These are phyloP conservation scores for Dictyostelium intermedium DNA, from an alignment of 78 protist genomes.

Conservation along the genomic window DNA sequence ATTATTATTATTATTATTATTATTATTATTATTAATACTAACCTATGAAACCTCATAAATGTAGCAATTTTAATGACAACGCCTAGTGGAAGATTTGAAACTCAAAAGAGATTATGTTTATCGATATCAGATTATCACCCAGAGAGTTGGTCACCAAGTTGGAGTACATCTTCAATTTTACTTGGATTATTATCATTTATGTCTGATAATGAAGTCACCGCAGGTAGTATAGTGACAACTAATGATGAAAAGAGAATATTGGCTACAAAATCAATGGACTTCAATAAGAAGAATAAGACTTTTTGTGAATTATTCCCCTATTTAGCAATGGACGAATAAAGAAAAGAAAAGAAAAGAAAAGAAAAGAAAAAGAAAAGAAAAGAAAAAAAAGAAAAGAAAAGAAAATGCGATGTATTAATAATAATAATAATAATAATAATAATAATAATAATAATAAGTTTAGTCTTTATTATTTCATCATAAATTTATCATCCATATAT, in stretches of 20 bases:
- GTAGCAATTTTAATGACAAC: neutral
- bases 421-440: too few species aligned
- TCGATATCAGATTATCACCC: constrained; percentile 83
- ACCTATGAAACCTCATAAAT: too few species aligned
- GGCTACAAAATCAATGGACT: constrained; percentile 47
- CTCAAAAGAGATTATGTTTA: constrained; percentile 45
- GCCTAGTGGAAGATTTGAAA: constrained; percentile 54
- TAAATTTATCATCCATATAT: neutral
- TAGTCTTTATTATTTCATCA: neutral
- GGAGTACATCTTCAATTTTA: constrained; percentile 80
- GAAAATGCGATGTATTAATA: too few species aligned
- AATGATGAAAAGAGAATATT: constrained; percentile 67
- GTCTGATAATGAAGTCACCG: constrained; percentile 43
- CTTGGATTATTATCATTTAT: constrained; percentile 88
- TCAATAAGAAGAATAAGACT: constrained; percentile 39
- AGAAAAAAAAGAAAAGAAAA: neutral
- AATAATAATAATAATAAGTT: neutral
- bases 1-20: too few species aligned
- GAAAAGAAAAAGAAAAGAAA: neutral
- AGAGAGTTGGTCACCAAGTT: constrained; percentile 84
- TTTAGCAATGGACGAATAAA: neutral
- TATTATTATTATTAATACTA: too few species aligned
- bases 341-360: neutral
- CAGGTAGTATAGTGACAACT: constrained; percentile 38
- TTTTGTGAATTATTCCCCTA: constrained; percentile 60